Percentiles rank a stretch among this genome's conserved stretches.
phyloP scores from a whole-genome alignment of 495 filamentous ascomycete species.

The Xylaria palmicola region DNA sequence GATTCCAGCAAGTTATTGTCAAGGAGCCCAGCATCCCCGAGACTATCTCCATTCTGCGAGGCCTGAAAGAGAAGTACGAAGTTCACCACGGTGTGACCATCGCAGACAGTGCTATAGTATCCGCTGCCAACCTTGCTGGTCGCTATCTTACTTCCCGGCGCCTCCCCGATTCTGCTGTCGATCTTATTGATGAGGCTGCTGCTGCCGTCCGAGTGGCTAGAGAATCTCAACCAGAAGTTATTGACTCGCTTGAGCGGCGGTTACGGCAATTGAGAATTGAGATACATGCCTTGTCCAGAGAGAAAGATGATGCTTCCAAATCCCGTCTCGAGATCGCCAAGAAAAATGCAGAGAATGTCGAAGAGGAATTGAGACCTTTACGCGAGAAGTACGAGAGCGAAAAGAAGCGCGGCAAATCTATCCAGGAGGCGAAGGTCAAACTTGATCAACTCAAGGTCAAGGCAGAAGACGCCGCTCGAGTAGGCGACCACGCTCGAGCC shows the following conservation, averaged over 20 bases:
- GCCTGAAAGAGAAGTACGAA: conserved; percentile 95
- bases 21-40: conserved; percentile 87
- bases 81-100: conserved; percentile 98
- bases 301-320: conserved; percentile 91
- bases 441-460: conserved; percentile 84
- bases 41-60: conserved; percentile 94
- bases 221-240: conserved; percentile 91
- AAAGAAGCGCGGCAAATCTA: conserved; percentile 79
- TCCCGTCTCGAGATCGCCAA: conserved; percentile 76
- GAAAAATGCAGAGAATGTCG: conserved; percentile 85
- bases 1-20: conserved; percentile 96
- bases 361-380: conserved; percentile 86
- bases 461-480: conserved; percentile 85
- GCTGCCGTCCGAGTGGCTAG: conserved; percentile 91
- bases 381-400: conserved; percentile 95
- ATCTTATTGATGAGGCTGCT: conserved; percentile 93
- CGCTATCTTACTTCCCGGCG: conserved; percentile 88
- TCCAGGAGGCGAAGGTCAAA: conserved; percentile 96
- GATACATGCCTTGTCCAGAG: conserved; percentile 88
- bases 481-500: conserved; percentile 74
- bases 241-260: conserved; percentile 88
- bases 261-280: conserved; percentile 91
- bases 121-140: conserved; percentile 83
- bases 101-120: conserved; percentile 85
- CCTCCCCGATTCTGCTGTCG: conserved; percentile 93